Percentiles rank a stretch among this genome's conserved stretches.
Conservation (phyloP, 2,329 filamentous ascomycete species). For the Beauveria asiatica region DNA sequence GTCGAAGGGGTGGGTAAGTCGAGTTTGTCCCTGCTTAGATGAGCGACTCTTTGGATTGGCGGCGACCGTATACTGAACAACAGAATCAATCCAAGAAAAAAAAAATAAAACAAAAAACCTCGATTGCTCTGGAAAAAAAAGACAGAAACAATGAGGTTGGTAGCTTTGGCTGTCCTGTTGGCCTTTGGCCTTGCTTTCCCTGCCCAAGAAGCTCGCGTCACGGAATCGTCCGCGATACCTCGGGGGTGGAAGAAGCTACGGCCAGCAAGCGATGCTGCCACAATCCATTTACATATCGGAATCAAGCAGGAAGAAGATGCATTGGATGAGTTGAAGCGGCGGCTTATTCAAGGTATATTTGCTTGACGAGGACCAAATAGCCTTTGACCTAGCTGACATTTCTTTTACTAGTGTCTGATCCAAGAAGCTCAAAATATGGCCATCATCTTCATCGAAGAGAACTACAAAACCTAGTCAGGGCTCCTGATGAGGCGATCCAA, state of each 20-base stretch:
- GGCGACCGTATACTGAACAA: neutral
- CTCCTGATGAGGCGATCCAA: neutral
- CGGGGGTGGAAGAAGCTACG: neutral
- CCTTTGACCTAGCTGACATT: neutral
- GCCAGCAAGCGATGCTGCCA: neutral
- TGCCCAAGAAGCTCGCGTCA: neutral
- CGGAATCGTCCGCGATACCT: neutral
- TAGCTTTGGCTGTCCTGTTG: neutral
- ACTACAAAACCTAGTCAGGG: neutral
- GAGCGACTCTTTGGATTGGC: neutral
- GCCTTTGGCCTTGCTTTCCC: neutral
- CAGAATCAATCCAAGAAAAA: neutral
- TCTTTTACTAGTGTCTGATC: neutral
- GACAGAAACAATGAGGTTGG: neutral
- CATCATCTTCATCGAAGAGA: neutral
- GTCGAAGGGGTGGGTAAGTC: too few relatives aligned
- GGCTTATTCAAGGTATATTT: neutral
- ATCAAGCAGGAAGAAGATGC: neutral
- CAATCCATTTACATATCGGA: slow-evolving; percentile 1
- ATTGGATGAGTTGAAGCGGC: neutral
- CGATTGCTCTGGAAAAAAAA: neutral
- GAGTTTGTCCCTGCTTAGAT: too few relatives aligned
- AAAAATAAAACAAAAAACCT: too few relatives aligned
- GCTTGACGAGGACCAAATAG: neutral
- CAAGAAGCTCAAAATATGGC: neutral